Evolutionary conservation across 495 filamentous ascomycete species (phyloP).

Genomic region (Trypethelium eluteriae): DNA sequence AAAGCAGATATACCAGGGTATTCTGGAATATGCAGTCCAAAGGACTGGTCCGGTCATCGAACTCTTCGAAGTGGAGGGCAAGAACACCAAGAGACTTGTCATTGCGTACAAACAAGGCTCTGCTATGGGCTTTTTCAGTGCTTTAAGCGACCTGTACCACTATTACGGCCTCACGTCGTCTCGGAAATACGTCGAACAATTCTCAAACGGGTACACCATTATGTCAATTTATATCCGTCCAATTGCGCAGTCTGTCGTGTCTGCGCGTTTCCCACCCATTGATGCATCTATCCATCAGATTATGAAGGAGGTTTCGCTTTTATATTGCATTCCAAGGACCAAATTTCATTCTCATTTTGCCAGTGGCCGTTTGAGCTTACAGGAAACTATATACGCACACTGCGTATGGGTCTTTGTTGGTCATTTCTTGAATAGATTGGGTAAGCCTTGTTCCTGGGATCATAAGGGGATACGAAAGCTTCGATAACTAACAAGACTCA

Average conservation of each 20-base stretch:
- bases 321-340: slow-evolving; percentile 98
- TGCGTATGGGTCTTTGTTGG: slow-evolving; percentile 95
- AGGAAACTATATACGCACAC: slow-evolving; percentile 95
- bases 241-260: slow-evolving; percentile 43
- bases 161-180: slow-evolving; percentile 96
- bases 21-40: slow-evolving; percentile 74
- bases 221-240: slow-evolving; percentile 90
- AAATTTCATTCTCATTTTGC: slow-evolving; percentile 86
- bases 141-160: slow-evolving; percentile 92
- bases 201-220: slow-evolving; percentile 94
- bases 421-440: slow-evolving; percentile 93
- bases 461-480: not conserved
- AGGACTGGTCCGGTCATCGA: slow-evolving; percentile 92
- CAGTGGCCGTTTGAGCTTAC: slow-evolving; percentile 78
- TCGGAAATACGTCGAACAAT: slow-evolving; percentile 96
- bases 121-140: slow-evolving; percentile 89
- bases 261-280: slow-evolving; percentile 62
- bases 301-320: slow-evolving; percentile 92
- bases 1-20: slow-evolving; percentile 85
- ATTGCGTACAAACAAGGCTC: slow-evolving; percentile 90
- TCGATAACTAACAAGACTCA: not conserved
- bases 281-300: slow-evolving; percentile 96
- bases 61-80: slow-evolving; percentile 89
- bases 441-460: slow-evolving; percentile 19
- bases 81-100: slow-evolving; percentile 83